Evolutionary conservation across 2,329 filamentous ascomycete genomes (phyloP), one percentile per base, ranked within the genome.

Genomic region (Trichoderma atroviride): DNA sequence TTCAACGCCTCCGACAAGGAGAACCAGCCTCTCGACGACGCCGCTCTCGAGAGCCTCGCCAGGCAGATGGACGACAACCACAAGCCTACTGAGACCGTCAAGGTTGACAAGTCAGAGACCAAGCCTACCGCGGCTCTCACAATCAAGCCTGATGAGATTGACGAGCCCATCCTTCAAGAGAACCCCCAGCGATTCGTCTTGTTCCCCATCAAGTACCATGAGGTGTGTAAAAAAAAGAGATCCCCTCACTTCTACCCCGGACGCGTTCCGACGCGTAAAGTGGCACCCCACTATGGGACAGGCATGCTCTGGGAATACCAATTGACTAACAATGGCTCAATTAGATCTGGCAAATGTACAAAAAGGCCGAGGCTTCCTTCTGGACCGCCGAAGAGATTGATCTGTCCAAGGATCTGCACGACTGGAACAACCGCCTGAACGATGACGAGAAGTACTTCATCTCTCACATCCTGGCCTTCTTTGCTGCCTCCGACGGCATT

Each of bases 341-440:
- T 71, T 73, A 97, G 94, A 96, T 97, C 82, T 99, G 96, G 96
- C 95, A 98, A 83, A 98, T 98, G 95, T 99, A 99, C 89, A 99
- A 99, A 90, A 98, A 98, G 86, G 94, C 94, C 74, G 95, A 99
- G 83, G 96, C 96, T 65, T 98, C 96, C 55, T 99, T 99, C 91
- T 99, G 96, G 96, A 99, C 96, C 53, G 96, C 96, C 64, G 96
- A 99, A 83, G 96, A 99, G 86, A 98, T 99, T 76, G 96, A 99
- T 83, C 89, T 99, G 63, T 98, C 95, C 78, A 99, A 99, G 86
- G 96, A 99, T 81, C 87, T 98, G 70, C 93, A 97, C 86, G 96
- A 99, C 86, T 99, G 96, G 96, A 96, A 97, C 88, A 97, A 97
- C 87, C 91, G 91, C 76, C 85, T 99, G 75, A 99, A 92, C 79